Base-by-base conservation (phyloP, 495 filamentous ascomycete species). In the Coniosporium apollinis region DNA sequence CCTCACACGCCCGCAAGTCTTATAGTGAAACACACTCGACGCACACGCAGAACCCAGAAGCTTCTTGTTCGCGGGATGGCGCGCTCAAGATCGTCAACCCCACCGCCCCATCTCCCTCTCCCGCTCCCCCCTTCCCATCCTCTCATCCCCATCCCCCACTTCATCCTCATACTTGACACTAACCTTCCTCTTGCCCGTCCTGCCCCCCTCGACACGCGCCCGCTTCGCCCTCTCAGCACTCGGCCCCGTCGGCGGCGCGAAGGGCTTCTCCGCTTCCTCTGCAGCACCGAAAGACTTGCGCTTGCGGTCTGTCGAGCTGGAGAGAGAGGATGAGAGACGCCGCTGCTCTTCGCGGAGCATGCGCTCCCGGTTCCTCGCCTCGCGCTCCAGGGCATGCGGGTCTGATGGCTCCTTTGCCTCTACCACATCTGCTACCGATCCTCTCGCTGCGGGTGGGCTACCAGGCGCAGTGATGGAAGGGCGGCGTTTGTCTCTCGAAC, bases 311-410 rank as follows among this genome's bases (percentile, higher is more conserved):
- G 8, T 13, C 24, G 24, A 8, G 8, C 30, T 19, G 9, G 30
- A 8, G 11, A 14, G 17, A 32, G 30, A n/a, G n/a, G n/a, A n/a
- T 19, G 30, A 32, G 36, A 30, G 40, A 1, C 82, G 75, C 13
- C 78, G 71, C 52, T 85, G 73, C 32, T 82, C 67, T 52, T 91
- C 83, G 42, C 81, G 80, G 4, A 79, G 61, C 29, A 86, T 52
- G 8, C 84, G 66, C 50, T 87, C 83, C 8, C 78, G 64, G 39
- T 84, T 75, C 10, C 79, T 65, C 9, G 73, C 73, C 50, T 83
- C 79, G 11, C 83, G 74, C 48, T 87, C 83, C 1, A 76, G 58
- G 0, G 78, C 76, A 46, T 86, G 75, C 0, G 76, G 72, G 49
- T 93, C 78, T 9, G 24, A 8, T 26, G 24, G n/a, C n/a, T n/a